A percentile compares a stretch with the other conserved stretches of the same genome.
These are phyloP conservation scores for Botryotinia narcissicola DNA, from an alignment of 2,329 filamentous ascomycete species.

Conservation along the genomic window DNA sequence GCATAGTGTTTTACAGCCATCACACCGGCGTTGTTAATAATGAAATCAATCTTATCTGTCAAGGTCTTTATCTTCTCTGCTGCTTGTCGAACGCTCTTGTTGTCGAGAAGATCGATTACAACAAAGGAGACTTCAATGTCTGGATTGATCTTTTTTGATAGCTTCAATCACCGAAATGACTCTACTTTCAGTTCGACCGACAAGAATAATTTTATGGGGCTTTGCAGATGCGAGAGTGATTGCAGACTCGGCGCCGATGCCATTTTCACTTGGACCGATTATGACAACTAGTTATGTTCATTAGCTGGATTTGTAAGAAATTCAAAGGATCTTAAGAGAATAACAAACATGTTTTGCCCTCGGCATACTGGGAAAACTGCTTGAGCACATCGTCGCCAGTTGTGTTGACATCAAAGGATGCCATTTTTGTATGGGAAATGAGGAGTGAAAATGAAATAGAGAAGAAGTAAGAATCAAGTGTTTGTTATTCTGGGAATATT, in stretches of 20 bases:
- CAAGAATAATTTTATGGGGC: constrained; percentile 25
- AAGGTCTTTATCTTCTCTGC: constrained; percentile 39
- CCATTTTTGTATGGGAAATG: background rate
- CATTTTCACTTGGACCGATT: constrained; percentile 25
- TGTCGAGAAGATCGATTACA: constrained; percentile 41
- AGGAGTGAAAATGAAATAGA: background rate
- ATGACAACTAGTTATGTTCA: constrained; percentile 20
- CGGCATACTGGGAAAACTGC: background rate
- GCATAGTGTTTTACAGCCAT: constrained; percentile 3
- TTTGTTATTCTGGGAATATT: accelerated
- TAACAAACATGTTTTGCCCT: background rate
- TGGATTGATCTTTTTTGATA: constrained; percentile 22
- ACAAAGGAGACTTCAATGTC: constrained; percentile 24
- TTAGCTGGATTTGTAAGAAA: background rate
- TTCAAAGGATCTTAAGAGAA: background rate
- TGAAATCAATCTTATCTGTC: constrained; percentile 41
- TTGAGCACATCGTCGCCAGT: background rate
- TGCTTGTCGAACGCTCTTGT: constrained; percentile 42
- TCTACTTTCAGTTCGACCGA: constrained; percentile 25
- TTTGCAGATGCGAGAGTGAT: constrained; percentile 30
- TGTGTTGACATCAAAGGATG: background rate
- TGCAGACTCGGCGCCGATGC: constrained; percentile 28
- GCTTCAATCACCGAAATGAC: constrained; percentile 25
- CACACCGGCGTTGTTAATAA: constrained; percentile 34
- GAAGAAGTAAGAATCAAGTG: background rate